Evolutionary conservation across 2,329 filamentous ascomycete genomes (phyloP).

Genomic region (Hymenoscyphus repandus): DNA sequence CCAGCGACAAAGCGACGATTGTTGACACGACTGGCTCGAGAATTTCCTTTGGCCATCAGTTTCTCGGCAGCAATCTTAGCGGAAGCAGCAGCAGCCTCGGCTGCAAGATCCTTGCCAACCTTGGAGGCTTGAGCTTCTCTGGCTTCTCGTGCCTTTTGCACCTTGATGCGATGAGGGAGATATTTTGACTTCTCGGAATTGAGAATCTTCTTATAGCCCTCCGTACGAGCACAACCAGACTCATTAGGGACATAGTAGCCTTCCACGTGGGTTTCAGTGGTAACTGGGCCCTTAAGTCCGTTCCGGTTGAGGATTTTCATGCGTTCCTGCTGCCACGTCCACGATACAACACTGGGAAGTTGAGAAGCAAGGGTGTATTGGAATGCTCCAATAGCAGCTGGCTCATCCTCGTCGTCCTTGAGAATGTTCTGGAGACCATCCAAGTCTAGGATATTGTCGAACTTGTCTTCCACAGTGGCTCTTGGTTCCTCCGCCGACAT

Average conservation of each 20-base stretch:
- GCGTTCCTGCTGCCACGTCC: slow-evolving; percentile 68
- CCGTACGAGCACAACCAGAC: slow-evolving; percentile 82
- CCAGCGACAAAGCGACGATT: slow-evolving; percentile 93
- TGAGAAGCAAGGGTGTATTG: slow-evolving; percentile 22
- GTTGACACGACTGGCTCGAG: slow-evolving; percentile 88
- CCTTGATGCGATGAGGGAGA: slow-evolving; percentile 92
- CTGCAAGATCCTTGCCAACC: slow-evolving; percentile 60
- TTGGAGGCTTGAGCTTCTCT: slow-evolving; percentile 72
- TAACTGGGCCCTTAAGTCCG: slow-evolving; percentile 42
- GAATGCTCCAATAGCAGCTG: slow-evolving; percentile 48
- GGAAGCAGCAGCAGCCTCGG: slow-evolving; percentile 59
- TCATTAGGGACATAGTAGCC: slow-evolving; percentile 79
- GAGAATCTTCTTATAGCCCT: slow-evolving; percentile 90
- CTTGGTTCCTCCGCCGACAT: slow-evolving; percentile 53
- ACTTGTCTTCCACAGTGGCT: slow-evolving; percentile 62
- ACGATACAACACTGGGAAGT: slow-evolving; percentile 54
- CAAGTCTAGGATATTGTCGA: slow-evolving; percentile 58
- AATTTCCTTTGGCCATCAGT: slow-evolving; percentile 79
- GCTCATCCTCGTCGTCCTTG: slow-evolving; percentile 64
- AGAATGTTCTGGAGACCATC: slow-evolving; percentile 65
- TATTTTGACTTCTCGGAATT: slow-evolving; percentile 99
- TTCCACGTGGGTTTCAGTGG: slow-evolving; percentile 42
- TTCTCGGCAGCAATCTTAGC: slow-evolving; percentile 74
- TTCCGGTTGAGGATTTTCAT: slow-evolving; percentile 63
- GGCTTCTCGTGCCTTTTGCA: slow-evolving; percentile 85